Conservation (phyloP, 2,329 filamentous ascomycete species). For the Cercospora sesami region DNA sequence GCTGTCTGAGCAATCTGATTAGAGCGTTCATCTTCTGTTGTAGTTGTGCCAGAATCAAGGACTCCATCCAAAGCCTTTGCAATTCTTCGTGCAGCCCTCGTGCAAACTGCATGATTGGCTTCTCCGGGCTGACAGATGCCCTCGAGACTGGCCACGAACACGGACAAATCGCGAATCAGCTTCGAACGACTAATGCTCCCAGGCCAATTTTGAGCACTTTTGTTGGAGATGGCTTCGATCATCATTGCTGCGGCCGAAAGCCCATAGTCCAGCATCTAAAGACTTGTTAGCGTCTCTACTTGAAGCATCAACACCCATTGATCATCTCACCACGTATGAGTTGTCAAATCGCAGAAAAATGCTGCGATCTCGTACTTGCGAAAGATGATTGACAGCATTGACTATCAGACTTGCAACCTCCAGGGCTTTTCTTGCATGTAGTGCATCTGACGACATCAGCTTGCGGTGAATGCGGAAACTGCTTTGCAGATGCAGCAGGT, state of each 20-base stretch:
- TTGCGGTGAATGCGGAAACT: conserved; percentile 21
- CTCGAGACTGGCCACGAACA: conserved; percentile 28
- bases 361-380: conserved; percentile 19
- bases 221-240: conserved; percentile 16
- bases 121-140: conserved; percentile 23
- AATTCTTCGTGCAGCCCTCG: conserved; percentile 24
- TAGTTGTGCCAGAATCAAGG: conserved; percentile 11
- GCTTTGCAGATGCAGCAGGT: conserved; percentile 26
- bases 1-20: not conserved
- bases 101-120: conserved; percentile 27
- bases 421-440: conserved; percentile 7
- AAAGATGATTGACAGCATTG: conserved; percentile 22
- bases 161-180: conserved; percentile 27
- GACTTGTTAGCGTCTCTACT: not conserved
- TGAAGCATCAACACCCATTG: no score
- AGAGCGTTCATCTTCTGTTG: not conserved
- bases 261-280: conserved; percentile 26
- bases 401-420: conserved; percentile 20
- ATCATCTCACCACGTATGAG: conserved; percentile 23
- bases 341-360: conserved; percentile 22
- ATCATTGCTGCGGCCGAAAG: conserved; percentile 24
- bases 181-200: conserved; percentile 17
- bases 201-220: conserved; percentile 7
- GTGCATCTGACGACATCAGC: conserved; percentile 11
- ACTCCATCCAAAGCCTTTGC: conserved; percentile 27